phyloP scores from a whole-genome alignment of 768 basidiomycete genomes.

The Lactarius tabidus region DNA sequence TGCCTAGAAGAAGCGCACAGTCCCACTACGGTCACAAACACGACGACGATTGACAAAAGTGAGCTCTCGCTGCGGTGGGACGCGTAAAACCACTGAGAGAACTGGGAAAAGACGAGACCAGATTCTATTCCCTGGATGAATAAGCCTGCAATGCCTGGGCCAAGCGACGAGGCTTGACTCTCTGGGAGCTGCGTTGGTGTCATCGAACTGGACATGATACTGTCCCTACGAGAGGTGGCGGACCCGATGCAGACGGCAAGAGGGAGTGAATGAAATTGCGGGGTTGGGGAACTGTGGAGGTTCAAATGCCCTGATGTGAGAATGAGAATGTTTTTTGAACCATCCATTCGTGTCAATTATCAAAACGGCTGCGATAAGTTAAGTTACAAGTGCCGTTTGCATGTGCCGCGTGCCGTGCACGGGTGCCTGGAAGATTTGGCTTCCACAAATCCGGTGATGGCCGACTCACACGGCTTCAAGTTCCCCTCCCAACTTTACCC shows the following conservation, averaged over 20 bases:
- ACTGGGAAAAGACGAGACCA: conserved; percentile 9
- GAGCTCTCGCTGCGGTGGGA: not conserved
- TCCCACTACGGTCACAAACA: conserved; percentile 10
- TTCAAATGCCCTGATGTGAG: not conserved
- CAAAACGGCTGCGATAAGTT: no score
- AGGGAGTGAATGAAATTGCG: not conserved
- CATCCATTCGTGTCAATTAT: not conserved
- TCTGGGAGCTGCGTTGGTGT: not conserved
- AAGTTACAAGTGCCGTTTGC: no score
- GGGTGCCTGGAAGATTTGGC: not conserved
- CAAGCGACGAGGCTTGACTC: not conserved
- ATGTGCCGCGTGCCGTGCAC: no score
- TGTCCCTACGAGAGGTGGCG: not conserved
- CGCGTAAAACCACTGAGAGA: conserved; percentile 10
- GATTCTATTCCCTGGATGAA: conserved; percentile 6
- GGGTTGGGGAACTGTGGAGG: not conserved
- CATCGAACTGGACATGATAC: not conserved
- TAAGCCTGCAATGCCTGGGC: conserved; percentile 2
- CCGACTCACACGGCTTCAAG: no score
- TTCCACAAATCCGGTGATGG: no score
- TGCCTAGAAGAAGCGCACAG: not conserved
- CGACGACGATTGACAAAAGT: not conserved
- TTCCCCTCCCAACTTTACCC: no score
- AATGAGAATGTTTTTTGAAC: no score
- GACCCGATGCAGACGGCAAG: not conserved